These are phyloP conservation scores for Stromatinia cepivora DNA, from an alignment of 2,329 filamentous ascomycete genomes.

Conservation along the genomic window DNA sequence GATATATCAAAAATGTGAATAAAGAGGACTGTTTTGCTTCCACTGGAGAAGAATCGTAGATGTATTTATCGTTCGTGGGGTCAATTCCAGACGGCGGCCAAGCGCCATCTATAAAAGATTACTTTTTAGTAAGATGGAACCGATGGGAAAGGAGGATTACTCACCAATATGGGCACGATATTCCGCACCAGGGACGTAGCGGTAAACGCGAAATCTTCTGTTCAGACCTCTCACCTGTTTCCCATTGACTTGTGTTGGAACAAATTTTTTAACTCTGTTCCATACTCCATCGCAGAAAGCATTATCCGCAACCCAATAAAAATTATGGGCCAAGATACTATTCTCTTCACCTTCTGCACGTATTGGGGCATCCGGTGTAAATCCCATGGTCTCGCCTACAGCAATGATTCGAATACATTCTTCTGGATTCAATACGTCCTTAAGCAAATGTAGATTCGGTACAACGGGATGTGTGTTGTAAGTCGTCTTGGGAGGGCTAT, in stretches of 20 bases:
- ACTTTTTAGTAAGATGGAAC: slow-evolving; percentile 3
- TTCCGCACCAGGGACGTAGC: slow-evolving; percentile 71
- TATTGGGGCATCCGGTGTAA: slow-evolving; percentile 66
- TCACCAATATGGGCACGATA: slow-evolving; percentile 65
- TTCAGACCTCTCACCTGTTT: slow-evolving; percentile 63
- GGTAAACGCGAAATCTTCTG: slow-evolving; percentile 68
- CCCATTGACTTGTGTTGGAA: slow-evolving; percentile 57
- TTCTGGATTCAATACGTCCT: slow-evolving; percentile 57
- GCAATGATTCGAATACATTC: slow-evolving; percentile 69
- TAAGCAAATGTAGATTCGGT: slow-evolving; percentile 60
- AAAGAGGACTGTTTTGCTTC: slow-evolving; percentile 63
- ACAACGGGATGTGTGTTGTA: slow-evolving; percentile 60
- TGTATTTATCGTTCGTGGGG: slow-evolving; percentile 49
- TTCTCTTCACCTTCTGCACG: slow-evolving; percentile 61
- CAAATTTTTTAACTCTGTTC: slow-evolving; percentile 58
- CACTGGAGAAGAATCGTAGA: slow-evolving; percentile 65
- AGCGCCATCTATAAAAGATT: slow-evolving; percentile 53
- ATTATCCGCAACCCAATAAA: slow-evolving; percentile 69
- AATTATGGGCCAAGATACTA: slow-evolving; percentile 69
- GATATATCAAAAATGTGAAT: slow-evolving; percentile 68
- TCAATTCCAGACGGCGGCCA: slow-evolving; percentile 70
- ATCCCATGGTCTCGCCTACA: slow-evolving; percentile 64
- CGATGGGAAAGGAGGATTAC: slow-evolving; percentile 16
- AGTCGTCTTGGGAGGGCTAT: slow-evolving; percentile 50
- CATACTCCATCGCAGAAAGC: slow-evolving; percentile 64